Percentiles rank a stretch among this genome's conserved stretches.
Evolutionary conservation across 2,329 filamentous ascomycete species (phyloP).

Genomic region (Diaporthe aspalathi): DNA sequence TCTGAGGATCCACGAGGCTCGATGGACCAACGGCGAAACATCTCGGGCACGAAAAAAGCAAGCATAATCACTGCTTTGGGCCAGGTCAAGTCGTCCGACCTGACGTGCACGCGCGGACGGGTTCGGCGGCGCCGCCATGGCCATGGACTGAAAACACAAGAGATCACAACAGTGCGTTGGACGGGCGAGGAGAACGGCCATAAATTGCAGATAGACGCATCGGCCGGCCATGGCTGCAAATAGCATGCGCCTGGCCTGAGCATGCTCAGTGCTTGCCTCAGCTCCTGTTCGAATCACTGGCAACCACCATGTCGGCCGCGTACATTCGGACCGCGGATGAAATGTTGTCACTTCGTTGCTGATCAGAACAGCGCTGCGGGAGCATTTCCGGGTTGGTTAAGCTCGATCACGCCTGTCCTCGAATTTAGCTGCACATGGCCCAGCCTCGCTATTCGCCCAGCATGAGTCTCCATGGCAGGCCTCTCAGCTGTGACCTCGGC

Average conservation of each 20-base stretch:
- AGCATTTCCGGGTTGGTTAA: background rate
- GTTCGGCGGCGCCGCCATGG: background rate
- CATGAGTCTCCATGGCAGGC: conserved; percentile 18
- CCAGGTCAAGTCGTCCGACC: background rate
- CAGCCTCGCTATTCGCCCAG: conserved; percentile 3
- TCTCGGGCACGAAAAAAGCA: background rate
- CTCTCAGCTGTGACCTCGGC: conserved; percentile 20
- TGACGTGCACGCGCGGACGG: background rate
- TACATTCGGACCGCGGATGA: background rate
- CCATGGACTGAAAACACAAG: background rate
- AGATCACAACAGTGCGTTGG: background rate
- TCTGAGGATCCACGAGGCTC: background rate
- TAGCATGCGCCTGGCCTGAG: background rate
- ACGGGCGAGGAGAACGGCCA: background rate
- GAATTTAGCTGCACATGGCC: conserved; percentile 6
- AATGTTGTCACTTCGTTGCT: background rate
- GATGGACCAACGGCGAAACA: background rate
- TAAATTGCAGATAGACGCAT: no score
- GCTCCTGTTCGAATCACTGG: background rate
- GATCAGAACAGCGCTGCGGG: background rate
- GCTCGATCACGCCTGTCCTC: conserved; percentile 15
- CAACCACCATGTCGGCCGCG: background rate
- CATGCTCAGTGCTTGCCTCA: background rate
- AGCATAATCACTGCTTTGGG: background rate
- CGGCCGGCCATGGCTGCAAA: no score